These are phyloP conservation scores for Vitis cinerea DNA, from an alignment of 164 flowering plant genomes.

Conservation along the genomic window DNA sequence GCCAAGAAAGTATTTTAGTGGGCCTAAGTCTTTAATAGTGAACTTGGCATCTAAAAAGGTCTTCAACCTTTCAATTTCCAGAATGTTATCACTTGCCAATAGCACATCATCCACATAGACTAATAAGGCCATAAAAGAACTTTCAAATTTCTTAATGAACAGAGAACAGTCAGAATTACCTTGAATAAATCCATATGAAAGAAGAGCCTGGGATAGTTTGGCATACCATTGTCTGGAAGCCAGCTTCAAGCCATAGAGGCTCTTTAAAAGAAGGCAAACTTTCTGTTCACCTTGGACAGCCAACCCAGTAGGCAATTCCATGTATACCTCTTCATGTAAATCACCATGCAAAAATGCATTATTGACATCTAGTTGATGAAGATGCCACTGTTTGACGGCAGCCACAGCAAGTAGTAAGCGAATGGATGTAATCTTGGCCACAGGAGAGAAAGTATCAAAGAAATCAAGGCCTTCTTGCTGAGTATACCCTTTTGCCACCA, in stretches of 20 bases:
- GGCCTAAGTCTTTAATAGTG: conserved; percentile 7
- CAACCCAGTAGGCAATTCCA: background rate
- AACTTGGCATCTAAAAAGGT: background rate
- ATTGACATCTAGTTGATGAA: conserved; percentile 2
- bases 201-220: background rate
- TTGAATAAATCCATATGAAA: no score
- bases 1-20: conserved; percentile 8
- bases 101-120: conserved; percentile 11
- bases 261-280: background rate
- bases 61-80: background rate
- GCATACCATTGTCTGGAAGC: conserved; percentile 3
- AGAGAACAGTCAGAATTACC: background rate
- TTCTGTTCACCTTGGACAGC: no score
- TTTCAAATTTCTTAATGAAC: background rate
- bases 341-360: conserved; percentile 8
- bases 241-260: conserved; percentile 7
- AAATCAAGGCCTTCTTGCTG: conserved; percentile 2
- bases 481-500: conserved; percentile 13
- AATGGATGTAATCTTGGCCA: background rate
- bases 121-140: background rate
- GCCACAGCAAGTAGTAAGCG: background rate
- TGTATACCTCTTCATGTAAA: conserved; percentile 2
- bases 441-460: conserved; percentile 5
- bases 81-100: background rate
- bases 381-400: background rate